Conservation (phyloP, 2,329 filamentous ascomycete species). For the Trichoderma gracile region DNA sequence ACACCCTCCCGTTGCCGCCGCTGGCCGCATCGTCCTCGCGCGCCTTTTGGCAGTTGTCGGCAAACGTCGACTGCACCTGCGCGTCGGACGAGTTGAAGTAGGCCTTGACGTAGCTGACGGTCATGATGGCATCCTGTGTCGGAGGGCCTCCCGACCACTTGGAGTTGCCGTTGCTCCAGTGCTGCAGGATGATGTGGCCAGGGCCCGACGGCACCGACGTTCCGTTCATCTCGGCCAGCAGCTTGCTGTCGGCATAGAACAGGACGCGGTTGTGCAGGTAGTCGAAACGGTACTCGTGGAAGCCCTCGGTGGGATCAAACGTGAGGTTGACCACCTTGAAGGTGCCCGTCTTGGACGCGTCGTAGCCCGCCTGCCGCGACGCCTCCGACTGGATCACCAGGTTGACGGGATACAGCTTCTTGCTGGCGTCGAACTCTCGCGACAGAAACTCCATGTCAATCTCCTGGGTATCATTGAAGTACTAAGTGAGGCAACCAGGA, state of each 20-base stretch:
- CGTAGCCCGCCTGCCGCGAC: slow-evolving; percentile 59
- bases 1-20: slow-evolving; percentile 27
- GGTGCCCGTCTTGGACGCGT: slow-evolving; percentile 60
- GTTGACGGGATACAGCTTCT: slow-evolving; percentile 62
- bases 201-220: slow-evolving; percentile 58
- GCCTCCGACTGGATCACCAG: slow-evolving; percentile 71
- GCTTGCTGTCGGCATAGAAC: slow-evolving; percentile 67
- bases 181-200: slow-evolving; percentile 70
- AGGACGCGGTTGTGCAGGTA: slow-evolving; percentile 62
- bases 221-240: slow-evolving; percentile 58
- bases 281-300: slow-evolving; percentile 81
- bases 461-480: slow-evolving; percentile 75
- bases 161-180: slow-evolving; percentile 76
- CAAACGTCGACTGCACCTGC: slow-evolving; percentile 24
- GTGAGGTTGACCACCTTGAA: slow-evolving; percentile 60
- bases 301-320: slow-evolving; percentile 65
- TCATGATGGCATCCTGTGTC: slow-evolving; percentile 58
- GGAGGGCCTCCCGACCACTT: slow-evolving; percentile 74
- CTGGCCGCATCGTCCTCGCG: slow-evolving; percentile 1
- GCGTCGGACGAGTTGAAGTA: slow-evolving; percentile 72
- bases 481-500: slow-evolving; percentile 47
- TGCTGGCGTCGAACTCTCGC: slow-evolving; percentile 56
- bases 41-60: slow-evolving; percentile 26
- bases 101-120: slow-evolving; percentile 69
- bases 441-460: slow-evolving; percentile 82